Percentiles rank a stretch among this genome's conserved stretches.
Conservation (phyloP, 2,329 filamentous ascomycete species). For the Aspergillus quadrilineatus region DNA sequence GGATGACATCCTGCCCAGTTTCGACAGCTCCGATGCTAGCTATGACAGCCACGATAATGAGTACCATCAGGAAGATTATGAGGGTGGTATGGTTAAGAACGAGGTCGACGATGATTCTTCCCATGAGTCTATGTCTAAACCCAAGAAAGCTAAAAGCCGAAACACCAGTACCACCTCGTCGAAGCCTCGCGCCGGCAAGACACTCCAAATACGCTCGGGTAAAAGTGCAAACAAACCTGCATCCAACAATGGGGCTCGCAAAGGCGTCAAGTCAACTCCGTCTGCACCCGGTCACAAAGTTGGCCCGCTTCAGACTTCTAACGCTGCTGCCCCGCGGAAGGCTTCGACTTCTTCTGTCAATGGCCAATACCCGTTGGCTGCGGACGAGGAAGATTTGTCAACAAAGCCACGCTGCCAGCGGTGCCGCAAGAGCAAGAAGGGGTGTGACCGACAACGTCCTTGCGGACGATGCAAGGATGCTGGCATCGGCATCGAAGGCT, state of each 20-base stretch:
- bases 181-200: conserved; percentile 33
- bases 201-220: conserved; percentile 25
- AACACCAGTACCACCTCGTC: conserved; percentile 32
- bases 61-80: conserved; percentile 55
- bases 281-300: conserved; percentile 37
- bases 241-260: conserved; percentile 35
- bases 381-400: conserved; percentile 85
- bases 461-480: conserved; percentile 96
- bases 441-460: conserved; percentile 92
- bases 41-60: conserved; percentile 59
- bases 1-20: conserved; percentile 56
- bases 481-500: conserved; percentile 87
- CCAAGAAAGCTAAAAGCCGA: conserved; percentile 55
- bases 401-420: conserved; percentile 96
- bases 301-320: conserved; percentile 33
- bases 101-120: conserved; percentile 50
- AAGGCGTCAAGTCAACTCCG: conserved; percentile 33
- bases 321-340: conserved; percentile 55
- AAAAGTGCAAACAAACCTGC: conserved; percentile 38
- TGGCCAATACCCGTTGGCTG: conserved; percentile 60
- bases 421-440: conserved; percentile 99
- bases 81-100: conserved; percentile 54
- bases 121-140: conserved; percentile 42
- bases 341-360: conserved; percentile 57
- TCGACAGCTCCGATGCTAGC: conserved; percentile 60